Percentiles rank a stretch among this genome's conserved stretches.
phyloP scores from a whole-genome alignment of 768 basidiomycete species.

The Russula lepida region DNA sequence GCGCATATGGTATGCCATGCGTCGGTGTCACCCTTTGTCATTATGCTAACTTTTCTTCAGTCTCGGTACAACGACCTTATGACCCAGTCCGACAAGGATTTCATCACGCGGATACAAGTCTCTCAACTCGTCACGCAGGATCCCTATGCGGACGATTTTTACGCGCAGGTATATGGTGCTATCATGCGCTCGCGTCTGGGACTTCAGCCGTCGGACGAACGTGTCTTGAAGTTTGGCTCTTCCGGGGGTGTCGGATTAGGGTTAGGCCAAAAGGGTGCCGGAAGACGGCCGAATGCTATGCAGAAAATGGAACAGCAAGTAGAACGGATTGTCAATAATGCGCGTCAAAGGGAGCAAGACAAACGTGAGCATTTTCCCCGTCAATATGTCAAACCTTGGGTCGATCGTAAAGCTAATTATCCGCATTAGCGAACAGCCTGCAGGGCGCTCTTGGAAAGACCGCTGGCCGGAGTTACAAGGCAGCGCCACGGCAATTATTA shows the following conservation, averaged over 20 bases:
- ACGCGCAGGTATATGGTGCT: conserved; percentile 91
- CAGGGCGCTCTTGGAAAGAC: conserved; percentile 95
- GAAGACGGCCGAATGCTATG: conserved; percentile 76
- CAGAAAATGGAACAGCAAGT: conserved; percentile 93
- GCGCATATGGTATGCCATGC: conserved; percentile 63
- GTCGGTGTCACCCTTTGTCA: background rate
- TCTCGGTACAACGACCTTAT: conserved; percentile 90
- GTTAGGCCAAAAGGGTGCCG: conserved; percentile 55
- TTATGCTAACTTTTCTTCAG: conserved; percentile 32
- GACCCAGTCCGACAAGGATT: conserved; percentile 98
- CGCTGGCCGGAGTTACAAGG: conserved; percentile 87
- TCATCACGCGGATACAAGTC: conserved; percentile 97
- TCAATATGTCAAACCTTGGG: conserved; percentile 14
- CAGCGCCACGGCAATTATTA: conserved; percentile 91
- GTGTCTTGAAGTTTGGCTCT: conserved; percentile 78
- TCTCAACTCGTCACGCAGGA: conserved; percentile 96
- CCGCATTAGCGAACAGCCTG: conserved; percentile 51
- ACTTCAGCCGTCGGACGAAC: conserved; percentile 60
- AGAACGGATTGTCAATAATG: conserved; percentile 90
- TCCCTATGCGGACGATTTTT: conserved; percentile 97
- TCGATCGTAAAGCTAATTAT: conserved; percentile 1
- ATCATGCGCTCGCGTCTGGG: conserved; percentile 74
- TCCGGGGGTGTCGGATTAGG: conserved; percentile 83
- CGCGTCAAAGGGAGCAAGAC: conserved; percentile 78
- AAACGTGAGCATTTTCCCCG: conserved; percentile 48